These are phyloP conservation scores for Cordia subcordata DNA, from an alignment of 257 asterid species.

Conservation along the genomic window DNA sequence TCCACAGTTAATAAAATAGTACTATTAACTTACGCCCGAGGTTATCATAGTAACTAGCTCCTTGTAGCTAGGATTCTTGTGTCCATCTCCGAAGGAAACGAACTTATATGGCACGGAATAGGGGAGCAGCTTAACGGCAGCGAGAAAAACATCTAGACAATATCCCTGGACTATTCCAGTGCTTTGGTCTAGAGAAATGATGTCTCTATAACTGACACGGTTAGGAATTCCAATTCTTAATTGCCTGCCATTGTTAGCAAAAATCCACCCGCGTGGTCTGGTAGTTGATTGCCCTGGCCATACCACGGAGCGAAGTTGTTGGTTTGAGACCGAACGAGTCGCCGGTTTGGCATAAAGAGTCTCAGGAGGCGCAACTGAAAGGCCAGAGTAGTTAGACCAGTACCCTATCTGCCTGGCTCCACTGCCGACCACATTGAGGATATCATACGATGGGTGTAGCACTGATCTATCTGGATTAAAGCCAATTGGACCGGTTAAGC, in stretches of 20 bases:
- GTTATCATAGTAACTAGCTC: conserved; percentile 48
- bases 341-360: conserved; percentile 40
- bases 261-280: conserved; percentile 83
- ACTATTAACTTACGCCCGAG: conserved; percentile 37
- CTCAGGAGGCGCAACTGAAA: conserved; percentile 65
- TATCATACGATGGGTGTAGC: conserved; percentile 55
- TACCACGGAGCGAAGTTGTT: conserved; percentile 32
- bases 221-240: conserved; percentile 74
- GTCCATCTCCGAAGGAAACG: conserved; percentile 59
- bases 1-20: not conserved
- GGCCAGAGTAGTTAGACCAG: conserved; percentile 82
- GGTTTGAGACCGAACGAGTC: conserved; percentile 55
- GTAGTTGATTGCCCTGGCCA: conserved; percentile 69
- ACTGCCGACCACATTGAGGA: conserved; percentile 55
- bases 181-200: conserved; percentile 33
- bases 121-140: conserved; percentile 59
- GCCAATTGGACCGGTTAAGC: conserved; percentile 54
- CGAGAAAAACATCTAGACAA: conserved; percentile 68
- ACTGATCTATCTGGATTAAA: conserved; percentile 46
- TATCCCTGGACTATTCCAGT: conserved; percentile 43
- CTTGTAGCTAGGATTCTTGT: conserved; percentile 53
- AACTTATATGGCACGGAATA: conserved; percentile 73
- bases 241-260: conserved; percentile 52
- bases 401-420: conserved; percentile 60
- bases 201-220: conserved; percentile 57